Percentiles rank a stretch among this genome's conserved stretches.
phyloP scores from a whole-genome alignment of 805 yeast genomes.

The Teunomyces panamensis region DNA sequence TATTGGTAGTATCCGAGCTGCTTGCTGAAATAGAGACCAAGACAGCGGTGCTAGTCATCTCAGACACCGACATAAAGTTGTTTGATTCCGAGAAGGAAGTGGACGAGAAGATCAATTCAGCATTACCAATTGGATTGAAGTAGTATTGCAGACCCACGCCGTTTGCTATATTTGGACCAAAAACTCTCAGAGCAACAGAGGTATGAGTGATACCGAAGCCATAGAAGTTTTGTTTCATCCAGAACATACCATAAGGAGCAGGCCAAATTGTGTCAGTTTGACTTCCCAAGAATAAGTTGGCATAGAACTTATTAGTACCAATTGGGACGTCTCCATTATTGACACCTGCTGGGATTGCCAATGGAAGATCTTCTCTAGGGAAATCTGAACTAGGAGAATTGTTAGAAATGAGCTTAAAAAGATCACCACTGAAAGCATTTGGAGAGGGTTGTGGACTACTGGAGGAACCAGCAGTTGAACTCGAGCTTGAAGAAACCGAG shows the following conservation, averaged over 20 bases:
- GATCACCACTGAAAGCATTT: slow-evolving; percentile 28
- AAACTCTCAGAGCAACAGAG: slow-evolving; percentile 35
- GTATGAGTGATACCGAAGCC: slow-evolving; percentile 68
- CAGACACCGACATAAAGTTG: slow-evolving; percentile 41
- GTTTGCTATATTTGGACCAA: slow-evolving; percentile 46
- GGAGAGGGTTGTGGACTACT: slow-evolving; percentile 3
- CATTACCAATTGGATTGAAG: slow-evolving; percentile 54
- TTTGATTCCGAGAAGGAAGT: slow-evolving; percentile 38
- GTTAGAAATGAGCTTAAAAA: slow-evolving; percentile 50
- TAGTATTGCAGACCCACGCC: slow-evolving; percentile 46
- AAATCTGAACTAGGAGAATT: slow-evolving; percentile 45
- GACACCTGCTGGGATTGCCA: slow-evolving; percentile 48
- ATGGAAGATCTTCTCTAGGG: slow-evolving; percentile 42
- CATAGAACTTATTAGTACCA: slow-evolving; percentile 76
- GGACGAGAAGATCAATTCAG: slow-evolving; percentile 57
- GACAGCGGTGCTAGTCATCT: slow-evolving; percentile 52
- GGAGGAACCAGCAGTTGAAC: background rate
- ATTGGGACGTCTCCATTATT: slow-evolving; percentile 41
- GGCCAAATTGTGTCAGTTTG: slow-evolving; percentile 58
- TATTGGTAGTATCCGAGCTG: slow-evolving; percentile 26
- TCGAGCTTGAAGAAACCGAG: background rate
- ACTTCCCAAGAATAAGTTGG: slow-evolving; percentile 55
- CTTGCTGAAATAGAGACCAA: slow-evolving; percentile 39
- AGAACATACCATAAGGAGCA: slow-evolving; percentile 66
- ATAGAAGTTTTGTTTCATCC: slow-evolving; percentile 42